Percentiles rank a stretch among this genome's conserved stretches.
phyloP scores from a whole-genome alignment of 1,284 basidiomycete species.

The Tylopilus orsonianus region DNA sequence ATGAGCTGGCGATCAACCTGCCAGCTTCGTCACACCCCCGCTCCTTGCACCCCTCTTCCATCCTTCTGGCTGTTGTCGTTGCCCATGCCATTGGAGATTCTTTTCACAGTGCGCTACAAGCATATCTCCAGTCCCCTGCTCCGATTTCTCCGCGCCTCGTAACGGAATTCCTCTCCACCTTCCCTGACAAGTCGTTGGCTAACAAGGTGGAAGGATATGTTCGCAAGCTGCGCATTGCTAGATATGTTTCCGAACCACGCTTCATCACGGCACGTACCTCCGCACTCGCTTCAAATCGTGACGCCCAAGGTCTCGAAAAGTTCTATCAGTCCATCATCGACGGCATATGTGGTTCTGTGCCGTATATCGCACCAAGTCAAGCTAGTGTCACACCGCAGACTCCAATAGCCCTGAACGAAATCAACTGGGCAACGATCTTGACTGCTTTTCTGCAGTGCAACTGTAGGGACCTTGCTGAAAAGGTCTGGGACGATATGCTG shows the following conservation, averaged over 20 bases:
- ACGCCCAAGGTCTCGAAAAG: slow-evolving; percentile 37
- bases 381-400: slow-evolving; percentile 35
- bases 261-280: slow-evolving; percentile 51
- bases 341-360: slow-evolving; percentile 47
- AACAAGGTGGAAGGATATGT: slow-evolving; percentile 45
- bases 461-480: slow-evolving; percentile 53
- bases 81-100: slow-evolving; percentile 57
- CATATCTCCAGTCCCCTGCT: slow-evolving; percentile 39
- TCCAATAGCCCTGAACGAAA: slow-evolving; percentile 51
- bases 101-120: slow-evolving; percentile 52
- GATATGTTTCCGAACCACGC: slow-evolving; percentile 48
- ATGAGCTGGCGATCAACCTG: slow-evolving; percentile 24
- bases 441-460: slow-evolving; percentile 55
- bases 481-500: slow-evolving; percentile 64
- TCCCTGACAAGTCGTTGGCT: slow-evolving; percentile 37
- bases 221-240: slow-evolving; percentile 47
- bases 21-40: slow-evolving; percentile 13
- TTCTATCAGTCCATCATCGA: slow-evolving; percentile 50
- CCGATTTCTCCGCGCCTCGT: slow-evolving; percentile 38
- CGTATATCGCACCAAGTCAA: slow-evolving; percentile 46
- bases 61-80: slow-evolving; percentile 53
- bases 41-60: slow-evolving; percentile 31
- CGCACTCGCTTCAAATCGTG: slow-evolving; percentile 39
- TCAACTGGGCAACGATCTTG: slow-evolving; percentile 63
- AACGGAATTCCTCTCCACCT: slow-evolving; percentile 38